phyloP scores from a whole-genome alignment of 257 asterid species.

The Solanum lycopersicoides region DNA sequence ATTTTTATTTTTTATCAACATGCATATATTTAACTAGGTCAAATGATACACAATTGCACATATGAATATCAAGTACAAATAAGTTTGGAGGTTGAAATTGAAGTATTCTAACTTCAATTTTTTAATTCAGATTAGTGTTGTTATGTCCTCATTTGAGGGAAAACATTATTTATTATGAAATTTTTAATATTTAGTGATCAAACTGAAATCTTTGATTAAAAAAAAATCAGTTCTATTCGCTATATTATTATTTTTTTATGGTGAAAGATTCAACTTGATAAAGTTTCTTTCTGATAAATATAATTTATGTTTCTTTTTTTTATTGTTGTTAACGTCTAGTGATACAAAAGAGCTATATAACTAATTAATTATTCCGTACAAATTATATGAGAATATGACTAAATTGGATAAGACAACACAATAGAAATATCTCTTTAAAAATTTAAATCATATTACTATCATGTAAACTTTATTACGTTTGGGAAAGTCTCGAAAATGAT shows the following conservation, averaged over 20 bases:
- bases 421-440: neutral
- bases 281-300: neutral
- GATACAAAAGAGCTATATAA: neutral
- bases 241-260: accelerated
- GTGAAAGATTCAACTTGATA: neutral
- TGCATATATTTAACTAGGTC: neutral
- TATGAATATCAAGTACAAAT: neutral
- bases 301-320: neutral
- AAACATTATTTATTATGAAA: too few relatives aligned
- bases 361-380: neutral
- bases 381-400: neutral
- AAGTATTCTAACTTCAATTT: neutral
- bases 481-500: neutral
- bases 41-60: neutral
- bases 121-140: neutral
- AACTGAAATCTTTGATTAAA: too few relatives aligned
- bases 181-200: accelerated
- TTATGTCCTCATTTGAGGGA: too few relatives aligned
- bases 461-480: neutral
- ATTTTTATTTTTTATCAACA: neutral
- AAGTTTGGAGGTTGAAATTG: neutral
- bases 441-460: neutral
- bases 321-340: neutral
- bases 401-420: neutral
- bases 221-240: accelerated